Conservation (phyloP, 257 asterid genomes). For the Vinca minor region DNA sequence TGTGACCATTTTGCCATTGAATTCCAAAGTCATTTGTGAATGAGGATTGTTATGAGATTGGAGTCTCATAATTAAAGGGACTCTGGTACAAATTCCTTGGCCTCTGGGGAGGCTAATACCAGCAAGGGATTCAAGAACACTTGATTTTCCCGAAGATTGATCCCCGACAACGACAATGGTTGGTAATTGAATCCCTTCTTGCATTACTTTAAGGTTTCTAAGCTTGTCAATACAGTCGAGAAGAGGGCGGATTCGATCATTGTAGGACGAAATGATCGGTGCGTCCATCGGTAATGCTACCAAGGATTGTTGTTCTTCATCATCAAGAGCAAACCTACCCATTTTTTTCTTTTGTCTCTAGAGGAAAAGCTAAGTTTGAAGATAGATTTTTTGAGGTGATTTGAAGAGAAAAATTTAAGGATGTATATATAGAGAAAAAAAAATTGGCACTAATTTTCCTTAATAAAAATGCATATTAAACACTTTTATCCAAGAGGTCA, state of each 20-base stretch:
- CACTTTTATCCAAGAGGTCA: too few relatives aligned
- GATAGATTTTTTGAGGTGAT: too few relatives aligned
- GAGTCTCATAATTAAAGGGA: slow-evolving; percentile 20
- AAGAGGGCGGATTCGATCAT: slow-evolving; percentile 2
- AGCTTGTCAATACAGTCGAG: slow-evolving; percentile 10
- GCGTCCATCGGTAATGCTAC: not conserved
- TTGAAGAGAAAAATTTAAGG: too few relatives aligned
- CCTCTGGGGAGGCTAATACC: slow-evolving; percentile 21
- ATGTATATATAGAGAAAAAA: too few relatives aligned
- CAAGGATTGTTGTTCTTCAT: too few relatives aligned
- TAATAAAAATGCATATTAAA: too few relatives aligned
- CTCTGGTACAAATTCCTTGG: slow-evolving; percentile 15
- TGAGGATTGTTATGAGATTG: not conserved
- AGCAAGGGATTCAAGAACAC: slow-evolving; percentile 15
- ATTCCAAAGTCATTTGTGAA: slow-evolving; percentile 5
- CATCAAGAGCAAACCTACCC: too few relatives aligned
- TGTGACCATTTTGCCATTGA: not conserved
- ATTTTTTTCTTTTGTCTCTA: too few relatives aligned
- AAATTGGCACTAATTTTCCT: too few relatives aligned
- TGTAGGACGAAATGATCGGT: slow-evolving; percentile 1
- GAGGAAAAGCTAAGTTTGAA: too few relatives aligned
- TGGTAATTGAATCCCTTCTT: slow-evolving; percentile 19
- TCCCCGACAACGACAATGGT: slow-evolving; percentile 22
- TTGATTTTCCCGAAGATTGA: slow-evolving; percentile 16
- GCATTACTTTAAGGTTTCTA: slow-evolving; percentile 13